phyloP scores from a whole-genome alignment of 768 basidiomycete species.

The Mrakia blollopis region DNA sequence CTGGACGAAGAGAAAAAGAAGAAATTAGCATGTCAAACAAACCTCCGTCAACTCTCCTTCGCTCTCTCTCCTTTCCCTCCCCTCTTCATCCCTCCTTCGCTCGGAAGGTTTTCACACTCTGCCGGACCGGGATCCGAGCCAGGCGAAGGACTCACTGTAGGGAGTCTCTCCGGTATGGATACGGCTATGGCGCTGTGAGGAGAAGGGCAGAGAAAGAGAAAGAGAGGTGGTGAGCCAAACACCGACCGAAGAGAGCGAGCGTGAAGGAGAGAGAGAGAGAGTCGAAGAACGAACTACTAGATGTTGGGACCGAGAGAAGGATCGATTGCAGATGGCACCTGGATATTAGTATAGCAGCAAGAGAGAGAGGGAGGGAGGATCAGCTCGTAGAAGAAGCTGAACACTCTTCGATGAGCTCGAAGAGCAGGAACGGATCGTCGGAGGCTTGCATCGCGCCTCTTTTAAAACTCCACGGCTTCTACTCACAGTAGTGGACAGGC shows the following conservation, averaged over 20 bases:
- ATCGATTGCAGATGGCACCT: background rate
- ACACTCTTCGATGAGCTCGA: background rate
- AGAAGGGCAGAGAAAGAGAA: background rate
- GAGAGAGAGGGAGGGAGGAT: background rate
- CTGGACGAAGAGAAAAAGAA: background rate
- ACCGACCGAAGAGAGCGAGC: no score
- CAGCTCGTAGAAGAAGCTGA: background rate
- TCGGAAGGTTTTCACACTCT: no score
- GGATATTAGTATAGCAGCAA: background rate
- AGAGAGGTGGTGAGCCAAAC: background rate
- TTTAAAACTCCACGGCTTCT: no score
- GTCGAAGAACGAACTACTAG: background rate
- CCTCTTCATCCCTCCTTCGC: no score
- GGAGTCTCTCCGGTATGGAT: background rate
- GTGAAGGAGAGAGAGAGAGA: background rate
- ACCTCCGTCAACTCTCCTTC: background rate
- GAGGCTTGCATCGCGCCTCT: background rate
- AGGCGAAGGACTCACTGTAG: background rate
- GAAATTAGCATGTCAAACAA: background rate
- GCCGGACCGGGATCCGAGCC: background rate
- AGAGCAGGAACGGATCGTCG: background rate
- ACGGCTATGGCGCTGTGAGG: background rate
- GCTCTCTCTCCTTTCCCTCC: no score
- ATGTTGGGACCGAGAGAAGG: background rate
- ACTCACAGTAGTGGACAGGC: no score